Evolutionary conservation across 208 protist genomes (phyloP).

Genomic region (Trypanosoma caninum): DNA sequence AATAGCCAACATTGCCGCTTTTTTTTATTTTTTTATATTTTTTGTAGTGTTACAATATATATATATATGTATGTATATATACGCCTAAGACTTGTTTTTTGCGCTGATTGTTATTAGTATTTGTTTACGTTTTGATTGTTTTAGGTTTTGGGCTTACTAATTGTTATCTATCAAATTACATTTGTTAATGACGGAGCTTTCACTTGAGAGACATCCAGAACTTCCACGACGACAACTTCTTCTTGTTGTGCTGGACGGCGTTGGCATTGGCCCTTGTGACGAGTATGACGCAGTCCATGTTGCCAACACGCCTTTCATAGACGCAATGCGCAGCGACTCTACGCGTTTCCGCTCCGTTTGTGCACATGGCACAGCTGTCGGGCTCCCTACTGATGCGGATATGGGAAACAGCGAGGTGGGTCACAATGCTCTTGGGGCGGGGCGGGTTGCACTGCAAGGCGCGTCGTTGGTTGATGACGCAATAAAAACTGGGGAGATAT

Average conservation of each 20-base stretch:
- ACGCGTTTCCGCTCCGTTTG: conserved; percentile 84
- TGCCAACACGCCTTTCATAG: conserved; percentile 88
- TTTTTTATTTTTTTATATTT: conserved; percentile 3
- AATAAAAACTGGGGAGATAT: conserved; percentile 82
- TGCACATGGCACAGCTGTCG: conserved; percentile 92
- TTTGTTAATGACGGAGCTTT: conserved; percentile 51
- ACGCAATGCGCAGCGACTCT: conserved; percentile 44
- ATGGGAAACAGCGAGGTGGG: conserved; percentile 97
- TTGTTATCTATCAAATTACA: no score
- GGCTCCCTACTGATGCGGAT: conserved; percentile 92
- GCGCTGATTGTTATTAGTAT: no score
- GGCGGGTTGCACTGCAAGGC: conserved; percentile 91
- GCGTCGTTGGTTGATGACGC: conserved; percentile 94
- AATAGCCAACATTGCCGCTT: not conserved
- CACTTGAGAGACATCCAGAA: conserved; percentile 43
- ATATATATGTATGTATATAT: conserved; percentile 13
- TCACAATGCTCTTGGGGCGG: conserved; percentile 94
- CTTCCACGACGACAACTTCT: conserved; percentile 83
- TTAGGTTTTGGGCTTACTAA: no score
- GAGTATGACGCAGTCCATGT: conserved; percentile 91
- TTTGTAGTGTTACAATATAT: no score
- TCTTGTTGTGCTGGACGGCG: conserved; percentile 86
- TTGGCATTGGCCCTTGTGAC: conserved; percentile 85
- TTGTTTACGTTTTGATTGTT: conserved; percentile 20
- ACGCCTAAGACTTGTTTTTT: no score